Base-by-base conservation (phyloP, 1,139 yeast genomes). In the Wickerhamomyces sp. region DNA sequence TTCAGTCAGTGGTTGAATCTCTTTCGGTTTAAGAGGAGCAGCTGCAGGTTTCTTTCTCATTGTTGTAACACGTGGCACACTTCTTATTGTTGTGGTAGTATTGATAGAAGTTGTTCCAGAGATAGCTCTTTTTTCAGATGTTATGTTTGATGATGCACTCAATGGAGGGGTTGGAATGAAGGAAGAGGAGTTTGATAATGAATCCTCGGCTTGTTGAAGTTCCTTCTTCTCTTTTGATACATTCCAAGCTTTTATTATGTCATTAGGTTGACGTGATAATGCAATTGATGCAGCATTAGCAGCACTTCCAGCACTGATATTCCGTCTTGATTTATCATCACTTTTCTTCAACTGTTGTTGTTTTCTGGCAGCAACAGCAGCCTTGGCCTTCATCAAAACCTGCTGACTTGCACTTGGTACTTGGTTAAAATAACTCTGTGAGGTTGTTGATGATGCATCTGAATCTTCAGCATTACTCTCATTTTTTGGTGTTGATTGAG, bases 1-100 rank as follows among this genome's bases (percentile, higher is more conserved):
- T 15, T 78, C 69, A 0, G 81, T 71, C 60, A 78, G 64, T 2
- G 87, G 81, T 1, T 37, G 32, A 5, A 38, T 30, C 9, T 38
- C 40, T 7, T 18, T 8, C 23, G 44, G 14, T 27, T 36, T 38
- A 9, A 39, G 23, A 2, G 44, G 26, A 11, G 45, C 33, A 2
- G 27, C 27, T 11, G 29, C 31, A 1, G 34, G 14, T 27, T 40
- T 40, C 31, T 37, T 27, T 34, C 42, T 40, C 26, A 35, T 7
- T 18, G 45, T 23, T 10, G 41, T 10, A 9, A 29, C 8, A 27
- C 11, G 14, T 26, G 38, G 42, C 13, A 30, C 10, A 23, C 37
- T 34, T 32, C 37, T 41, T 29, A 5, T 18, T 18, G 23, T 18
- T 18, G 23, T 18, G 23, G 23, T 18, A 18, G 23, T 18, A 18